Percentiles rank a stretch among this genome's conserved stretches.
Evolutionary conservation across 108 stramenopile genomes (phyloP).

Genomic region (Cyclotella atomus): DNA sequence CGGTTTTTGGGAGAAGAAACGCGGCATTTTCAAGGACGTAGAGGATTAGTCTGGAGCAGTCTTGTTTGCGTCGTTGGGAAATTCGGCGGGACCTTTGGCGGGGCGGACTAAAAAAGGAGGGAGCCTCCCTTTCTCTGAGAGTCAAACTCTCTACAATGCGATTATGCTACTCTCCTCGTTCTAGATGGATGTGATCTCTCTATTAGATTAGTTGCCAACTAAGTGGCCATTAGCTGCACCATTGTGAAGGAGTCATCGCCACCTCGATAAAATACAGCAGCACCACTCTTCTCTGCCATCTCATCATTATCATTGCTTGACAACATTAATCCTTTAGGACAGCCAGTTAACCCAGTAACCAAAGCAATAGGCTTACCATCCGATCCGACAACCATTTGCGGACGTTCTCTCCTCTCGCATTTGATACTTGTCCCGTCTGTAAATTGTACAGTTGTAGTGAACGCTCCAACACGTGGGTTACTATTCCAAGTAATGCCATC

Average conservation of each 20-base stretch:
- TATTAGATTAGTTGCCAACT: background rate
- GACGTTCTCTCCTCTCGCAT: slow-evolving; percentile 42
- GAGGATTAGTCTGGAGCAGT: background rate
- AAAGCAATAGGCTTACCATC: slow-evolving; percentile 35
- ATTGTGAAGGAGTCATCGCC: slow-evolving; percentile 43
- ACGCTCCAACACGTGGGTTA: slow-evolving; percentile 37
- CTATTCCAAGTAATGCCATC: slow-evolving; percentile 37
- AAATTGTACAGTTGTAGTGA: slow-evolving; percentile 35
- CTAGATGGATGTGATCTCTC: background rate
- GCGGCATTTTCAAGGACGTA: no score
- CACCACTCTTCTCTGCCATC: background rate
- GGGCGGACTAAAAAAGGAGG: background rate
- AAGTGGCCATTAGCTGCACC: slow-evolving; percentile 12
- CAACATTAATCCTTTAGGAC: slow-evolving; percentile 29
- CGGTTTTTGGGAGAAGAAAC: background rate
- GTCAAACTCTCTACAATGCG: no score
- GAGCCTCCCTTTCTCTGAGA: no score
- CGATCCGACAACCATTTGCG: slow-evolving; percentile 32
- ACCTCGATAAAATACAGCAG: slow-evolving; percentile 19
- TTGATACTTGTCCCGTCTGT: slow-evolving; percentile 32
- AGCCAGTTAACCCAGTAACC: slow-evolving; percentile 34
- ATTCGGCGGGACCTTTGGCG: background rate
- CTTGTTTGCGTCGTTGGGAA: background rate
- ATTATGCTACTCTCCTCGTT: no score
- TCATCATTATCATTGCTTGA: background rate